Evolutionary conservation across 2,329 filamentous ascomycete species (phyloP), one percentile per base, ranked within the genome.

Genomic region (Pestalotiopsis sp.): DNA sequence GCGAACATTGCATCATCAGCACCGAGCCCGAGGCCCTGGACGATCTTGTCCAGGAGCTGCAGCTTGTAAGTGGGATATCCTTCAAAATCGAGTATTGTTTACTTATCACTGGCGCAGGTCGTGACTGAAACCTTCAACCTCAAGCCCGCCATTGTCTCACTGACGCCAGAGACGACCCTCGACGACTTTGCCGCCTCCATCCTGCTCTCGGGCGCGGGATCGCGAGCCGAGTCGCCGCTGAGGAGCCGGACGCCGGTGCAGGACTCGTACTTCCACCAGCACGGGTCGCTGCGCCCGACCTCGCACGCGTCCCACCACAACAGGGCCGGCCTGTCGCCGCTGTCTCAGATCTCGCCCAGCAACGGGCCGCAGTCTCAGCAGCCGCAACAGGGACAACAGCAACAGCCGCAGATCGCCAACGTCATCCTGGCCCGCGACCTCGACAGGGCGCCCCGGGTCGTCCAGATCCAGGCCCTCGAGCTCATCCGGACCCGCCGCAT

Each of bases 1-100:
- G 91, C 72, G 93, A 97, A 79, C 95, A 98, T 80, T 97, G 94
- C 82, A 90, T 98, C 74, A 90, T 98, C 76, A 92, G 94, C 80
- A 92, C 93, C 17, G 87, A 90, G 2, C 78, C 82, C 4, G 82
- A 87, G 45, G 82, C 84, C 66, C 81, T 95, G 68, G 86, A 92
- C 78, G 87, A 90, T 72, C 84, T 97, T n/a, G 86, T 91, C 58
- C 86, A 89, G 66, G 94, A 97, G 79, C 83, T 97, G 25, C 87
- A 88, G 71, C 82, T 96, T 76, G 92, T 93, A 81, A n/a, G 39
- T 56, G 20, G 31, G n/a, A 56, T 76, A 68, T 27, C 7, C 27
- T 13, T 23, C 17, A n/a, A 45, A 14, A 25, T 23, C 27, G 9
- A 3, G 7, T 13, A 3, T 14, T 1, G 14, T 31, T 9, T 59